Evolutionary conservation across 2,329 filamentous ascomycete genomes (phyloP).

Genomic region (Phyllosticta citribraziliensis): DNA sequence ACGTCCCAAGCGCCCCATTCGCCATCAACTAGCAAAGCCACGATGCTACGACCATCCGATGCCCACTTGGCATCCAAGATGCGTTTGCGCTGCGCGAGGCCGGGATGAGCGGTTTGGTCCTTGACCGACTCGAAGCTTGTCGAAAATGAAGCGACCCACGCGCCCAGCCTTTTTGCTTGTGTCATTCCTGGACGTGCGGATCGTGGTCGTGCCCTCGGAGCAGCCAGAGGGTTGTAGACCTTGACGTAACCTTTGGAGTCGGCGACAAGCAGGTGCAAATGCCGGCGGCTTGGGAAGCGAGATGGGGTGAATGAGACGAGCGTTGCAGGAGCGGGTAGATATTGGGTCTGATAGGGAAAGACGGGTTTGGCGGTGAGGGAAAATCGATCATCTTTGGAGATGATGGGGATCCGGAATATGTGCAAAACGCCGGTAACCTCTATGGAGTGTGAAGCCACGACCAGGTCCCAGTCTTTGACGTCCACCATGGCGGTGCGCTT

Average conservation of each 20-base stretch:
- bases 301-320: slow-evolving; percentile 46
- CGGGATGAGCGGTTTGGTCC: slow-evolving; percentile 16
- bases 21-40: slow-evolving; percentile 40
- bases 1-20: slow-evolving; percentile 46
- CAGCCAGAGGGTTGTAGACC: slow-evolving; percentile 46
- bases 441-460: slow-evolving; percentile 32
- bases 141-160: slow-evolving; percentile 24
- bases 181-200: slow-evolving; percentile 12
- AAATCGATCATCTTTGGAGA: slow-evolving; percentile 22
- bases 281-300: slow-evolving; percentile 41
- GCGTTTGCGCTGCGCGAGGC: slow-evolving; percentile 33
- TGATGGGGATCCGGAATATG: slow-evolving; percentile 31
- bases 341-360: slow-evolving; percentile 36
- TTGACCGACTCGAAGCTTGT: slow-evolving; percentile 24
- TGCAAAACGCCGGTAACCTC: slow-evolving; percentile 31
- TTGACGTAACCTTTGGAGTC: slow-evolving; percentile 47
- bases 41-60: slow-evolving; percentile 34
- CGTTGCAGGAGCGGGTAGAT: slow-evolving; percentile 40
- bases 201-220: slow-evolving; percentile 16
- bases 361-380: slow-evolving; percentile 28
- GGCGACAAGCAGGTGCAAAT: slow-evolving; percentile 46
- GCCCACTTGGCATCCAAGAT: slow-evolving; percentile 42
- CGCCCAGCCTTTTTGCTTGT: slow-evolving; percentile 12
- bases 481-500: slow-evolving; percentile 6
- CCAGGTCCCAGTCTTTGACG: slow-evolving; percentile 29